phyloP scores from a whole-genome alignment of 148 eudicot genomes.

The Euryodendron excelsum region DNA sequence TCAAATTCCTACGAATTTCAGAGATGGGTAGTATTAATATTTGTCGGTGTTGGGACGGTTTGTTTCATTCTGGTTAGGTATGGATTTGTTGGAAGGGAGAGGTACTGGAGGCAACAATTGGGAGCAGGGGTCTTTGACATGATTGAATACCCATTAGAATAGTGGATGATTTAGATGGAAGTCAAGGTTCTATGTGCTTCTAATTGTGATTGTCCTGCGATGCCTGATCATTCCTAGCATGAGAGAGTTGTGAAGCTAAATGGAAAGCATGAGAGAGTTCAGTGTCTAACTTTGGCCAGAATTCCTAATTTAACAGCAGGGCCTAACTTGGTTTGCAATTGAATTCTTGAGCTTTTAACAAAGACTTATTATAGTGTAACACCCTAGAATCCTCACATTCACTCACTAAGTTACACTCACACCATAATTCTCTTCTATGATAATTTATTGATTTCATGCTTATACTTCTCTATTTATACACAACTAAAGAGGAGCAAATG shows the following conservation, averaged over 20 bases:
- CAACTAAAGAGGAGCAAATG: too few relatives aligned
- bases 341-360: neutral
- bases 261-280: neutral
- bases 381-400: too few relatives aligned
- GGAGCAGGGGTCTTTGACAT: neutral
- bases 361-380: too few relatives aligned
- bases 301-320: neutral
- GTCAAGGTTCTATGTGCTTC: neutral
- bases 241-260: neutral
- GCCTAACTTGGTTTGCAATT: neutral
- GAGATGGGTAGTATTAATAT: too few relatives aligned
- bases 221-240: neutral
- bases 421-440: too few relatives aligned
- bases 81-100: neutral
- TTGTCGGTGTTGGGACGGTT: neutral
- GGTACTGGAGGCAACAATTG: neutral
- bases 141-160: too few relatives aligned
- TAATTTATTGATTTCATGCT: too few relatives aligned
- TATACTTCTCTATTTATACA: too few relatives aligned
- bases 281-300: neutral
- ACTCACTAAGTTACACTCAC: too few relatives aligned
- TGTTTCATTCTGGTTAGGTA: neutral
- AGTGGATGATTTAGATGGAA: neutral
- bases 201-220: neutral
- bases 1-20: neutral